Evolutionary conservation across 2,329 filamentous ascomycete species (phyloP), one percentile per base, ranked within the genome.

Genomic region (Sclerotiophoma versabilis): DNA sequence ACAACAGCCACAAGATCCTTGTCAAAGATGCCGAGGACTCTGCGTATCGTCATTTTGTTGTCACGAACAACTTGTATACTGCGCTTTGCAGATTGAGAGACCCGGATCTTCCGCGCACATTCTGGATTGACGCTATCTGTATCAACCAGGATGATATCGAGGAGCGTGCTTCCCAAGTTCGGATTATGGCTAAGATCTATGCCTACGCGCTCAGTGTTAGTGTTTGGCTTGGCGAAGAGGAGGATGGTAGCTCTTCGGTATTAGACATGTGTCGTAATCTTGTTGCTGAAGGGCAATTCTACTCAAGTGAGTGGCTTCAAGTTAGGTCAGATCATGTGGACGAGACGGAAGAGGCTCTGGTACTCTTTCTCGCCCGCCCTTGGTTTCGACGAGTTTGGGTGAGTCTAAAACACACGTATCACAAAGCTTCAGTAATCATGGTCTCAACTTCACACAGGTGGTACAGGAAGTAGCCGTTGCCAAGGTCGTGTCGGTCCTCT

Each of bases 181-280:
- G 27, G 9, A 60, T 66, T 32, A 71, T 69, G 67, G 60, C 56
- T 32, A 59, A 50, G 26, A 69, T 72, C 22, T 71, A 67, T 32
- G 54, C 63, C 26, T 59, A 55, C 11, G 64, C 67, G 0, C 52
- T 60, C 23, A 22, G 48, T 6, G 67, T 72, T 12, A 54, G 65
- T 12, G 63, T 66, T 10, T 72, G 68, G 66, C 49, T 70, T n/a
- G 64, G 65, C 2, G 49, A 54, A 30, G 39, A 39, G 17, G 20
- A 23, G 1, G 15, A 37, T 20, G 27, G 37, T 1, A 47, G 60
- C 32, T 36, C 11, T 37, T 44, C 10, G 4, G 34, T 37, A n/a
- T 12, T 37, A 8, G 6, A n/a, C 4, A 12, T 23, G 34, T n/a
- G 15, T 2, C 34, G 20, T 5, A 6, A 7, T 2, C 2, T 37